Evolutionary conservation across 2,329 filamentous ascomycete genomes (phyloP).

Genomic region (Ascochyta viciae-villosae): DNA sequence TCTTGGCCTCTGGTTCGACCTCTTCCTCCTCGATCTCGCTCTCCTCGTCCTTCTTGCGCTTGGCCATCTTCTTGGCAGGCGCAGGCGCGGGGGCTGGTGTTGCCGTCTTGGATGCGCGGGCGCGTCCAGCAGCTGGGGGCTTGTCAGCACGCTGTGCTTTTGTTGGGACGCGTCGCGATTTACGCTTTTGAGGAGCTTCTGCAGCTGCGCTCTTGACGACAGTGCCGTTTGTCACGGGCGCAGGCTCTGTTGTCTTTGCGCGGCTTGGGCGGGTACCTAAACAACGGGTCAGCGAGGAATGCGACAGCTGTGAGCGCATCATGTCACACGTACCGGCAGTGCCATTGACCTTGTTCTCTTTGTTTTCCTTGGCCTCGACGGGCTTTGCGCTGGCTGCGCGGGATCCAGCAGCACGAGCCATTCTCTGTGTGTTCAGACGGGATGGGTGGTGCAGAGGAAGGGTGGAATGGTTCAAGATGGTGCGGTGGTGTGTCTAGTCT

Average conservation of each 20-base stretch:
- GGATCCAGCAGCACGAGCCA: constrained; percentile 39
- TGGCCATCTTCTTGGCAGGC: constrained; percentile 28
- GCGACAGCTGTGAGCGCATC: constrained; percentile 11
- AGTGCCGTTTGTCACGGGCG: constrained; percentile 17
- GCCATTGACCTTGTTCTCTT: constrained; percentile 34
- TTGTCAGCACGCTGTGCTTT: constrained; percentile 19
- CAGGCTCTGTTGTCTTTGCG: constrained; percentile 36
- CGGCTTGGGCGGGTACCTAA: constrained; percentile 31
- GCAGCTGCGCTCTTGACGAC: constrained; percentile 10
- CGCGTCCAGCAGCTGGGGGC: constrained; percentile 21
- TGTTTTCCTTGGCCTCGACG: constrained; percentile 31
- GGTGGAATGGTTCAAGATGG: constrained; percentile 19
- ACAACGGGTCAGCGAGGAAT: constrained; percentile 24
- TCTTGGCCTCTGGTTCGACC: constrained; percentile 33
- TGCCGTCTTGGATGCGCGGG: constrained; percentile 30
- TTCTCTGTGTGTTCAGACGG: constrained; percentile 24
- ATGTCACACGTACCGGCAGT: constrained; percentile 36
- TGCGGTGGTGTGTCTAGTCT: constrained; percentile 36
- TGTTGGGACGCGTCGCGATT: constrained; percentile 16
- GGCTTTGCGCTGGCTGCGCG: constrained; percentile 40
- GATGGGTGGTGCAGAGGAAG: constrained; percentile 24
- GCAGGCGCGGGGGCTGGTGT: constrained; percentile 22
- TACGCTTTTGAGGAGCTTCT: constrained; percentile 17
- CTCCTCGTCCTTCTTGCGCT: constrained; percentile 43
- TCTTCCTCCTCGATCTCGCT: constrained; percentile 27